Conservation (phyloP, 106 monocot genomes). For the Ottelia alismoides region DNA sequence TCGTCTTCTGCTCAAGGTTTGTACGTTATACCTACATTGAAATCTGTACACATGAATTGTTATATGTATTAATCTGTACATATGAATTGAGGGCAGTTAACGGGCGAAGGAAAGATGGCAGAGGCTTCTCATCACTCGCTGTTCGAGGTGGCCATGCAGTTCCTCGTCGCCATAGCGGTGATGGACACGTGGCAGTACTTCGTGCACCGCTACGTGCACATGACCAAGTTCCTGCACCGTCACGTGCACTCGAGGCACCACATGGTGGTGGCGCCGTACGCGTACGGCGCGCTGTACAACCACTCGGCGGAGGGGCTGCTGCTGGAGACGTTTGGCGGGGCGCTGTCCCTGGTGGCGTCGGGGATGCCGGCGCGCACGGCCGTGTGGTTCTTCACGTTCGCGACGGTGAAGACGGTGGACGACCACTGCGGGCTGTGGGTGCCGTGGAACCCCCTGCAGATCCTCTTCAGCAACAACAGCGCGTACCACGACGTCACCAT, state of each 20-base stretch:
- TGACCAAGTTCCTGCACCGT: conserved; percentile 6
- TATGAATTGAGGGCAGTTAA: neutral
- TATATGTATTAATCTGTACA: neutral
- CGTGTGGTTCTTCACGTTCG: neutral
- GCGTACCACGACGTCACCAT: conserved; percentile 1
- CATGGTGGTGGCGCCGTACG: conserved; percentile 1
- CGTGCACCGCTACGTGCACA: neutral
- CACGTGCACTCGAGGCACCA: conserved; percentile 5
- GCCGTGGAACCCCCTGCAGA: neutral
- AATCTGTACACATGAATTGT: neutral
- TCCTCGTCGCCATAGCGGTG: neutral
- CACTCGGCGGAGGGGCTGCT: no score
- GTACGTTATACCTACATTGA: neutral
- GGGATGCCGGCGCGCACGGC: neutral
- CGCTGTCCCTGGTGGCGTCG: neutral
- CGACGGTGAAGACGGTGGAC: conserved; percentile 1
- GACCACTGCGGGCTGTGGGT: conserved; percentile 11
- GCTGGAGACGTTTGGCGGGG: neutral
- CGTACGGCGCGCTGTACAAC: no score
- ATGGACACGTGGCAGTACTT: no score
- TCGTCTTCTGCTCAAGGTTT: conserved; percentile 1
- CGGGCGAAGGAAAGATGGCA: neutral
- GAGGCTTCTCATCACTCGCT: neutral
- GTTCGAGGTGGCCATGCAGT: neutral
- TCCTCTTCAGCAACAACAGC: neutral